A percentile compares a stretch with the other conserved stretches of the same genome.
Conservation (phyloP, 2,329 filamentous ascomycete species). For the Aspergillus pseudoviridinutans region DNA sequence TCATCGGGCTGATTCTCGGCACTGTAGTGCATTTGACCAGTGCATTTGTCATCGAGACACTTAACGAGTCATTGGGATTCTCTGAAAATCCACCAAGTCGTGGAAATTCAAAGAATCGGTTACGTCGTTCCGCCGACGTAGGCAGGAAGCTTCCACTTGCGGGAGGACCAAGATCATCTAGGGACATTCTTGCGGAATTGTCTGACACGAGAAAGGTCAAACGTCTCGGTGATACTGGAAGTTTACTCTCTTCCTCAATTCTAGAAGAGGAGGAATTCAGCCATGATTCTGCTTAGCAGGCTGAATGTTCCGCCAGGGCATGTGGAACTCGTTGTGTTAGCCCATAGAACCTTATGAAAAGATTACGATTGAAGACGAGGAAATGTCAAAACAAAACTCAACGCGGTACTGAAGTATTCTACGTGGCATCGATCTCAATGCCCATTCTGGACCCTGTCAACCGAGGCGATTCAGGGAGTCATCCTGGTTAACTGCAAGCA, state of each 20-base stretch:
- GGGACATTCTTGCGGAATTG: not conserved
- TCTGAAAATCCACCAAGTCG: conserved; percentile 11
- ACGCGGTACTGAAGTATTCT: not conserved
- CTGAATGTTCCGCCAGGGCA: not conserved
- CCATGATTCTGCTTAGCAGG: conserved; percentile 8
- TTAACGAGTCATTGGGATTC: conserved; percentile 44
- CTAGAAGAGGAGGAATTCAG: conserved; percentile 31
- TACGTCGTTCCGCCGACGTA: not conserved
- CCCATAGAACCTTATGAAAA: not conserved
- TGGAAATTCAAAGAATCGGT: not conserved
- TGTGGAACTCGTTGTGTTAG: not conserved
- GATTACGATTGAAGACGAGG: not conserved
- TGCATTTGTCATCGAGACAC: conserved; percentile 49
- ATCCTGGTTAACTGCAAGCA: no score
- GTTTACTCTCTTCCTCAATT: conserved; percentile 23
- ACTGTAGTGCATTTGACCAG: conserved; percentile 57
- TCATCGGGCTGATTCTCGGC: conserved; percentile 64
- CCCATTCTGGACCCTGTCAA: no score
- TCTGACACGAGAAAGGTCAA: not conserved
- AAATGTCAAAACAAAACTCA: not conserved
- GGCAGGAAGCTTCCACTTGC: not conserved
- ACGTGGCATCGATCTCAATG: no score
- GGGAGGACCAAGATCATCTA: not conserved
- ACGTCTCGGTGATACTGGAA: not conserved
- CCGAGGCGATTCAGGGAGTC: no score